These are phyloP conservation scores for Pythium biforme DNA, from an alignment of 352 stramenopile species.

Conservation along the genomic window DNA sequence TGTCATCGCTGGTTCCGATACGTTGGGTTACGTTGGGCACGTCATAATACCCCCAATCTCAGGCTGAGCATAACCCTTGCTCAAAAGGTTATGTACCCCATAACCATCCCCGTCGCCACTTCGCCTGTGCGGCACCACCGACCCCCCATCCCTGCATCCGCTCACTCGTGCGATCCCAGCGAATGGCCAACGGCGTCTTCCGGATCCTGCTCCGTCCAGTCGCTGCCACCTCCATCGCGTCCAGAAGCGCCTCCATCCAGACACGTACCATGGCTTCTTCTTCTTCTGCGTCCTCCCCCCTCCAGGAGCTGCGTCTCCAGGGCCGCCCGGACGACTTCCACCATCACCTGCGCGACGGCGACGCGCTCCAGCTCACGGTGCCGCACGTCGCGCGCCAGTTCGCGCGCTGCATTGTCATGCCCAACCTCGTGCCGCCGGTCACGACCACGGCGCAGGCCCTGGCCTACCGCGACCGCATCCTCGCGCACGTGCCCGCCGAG, in stretches of 20 bases:
- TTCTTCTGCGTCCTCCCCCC: neutral
- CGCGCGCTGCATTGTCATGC: slow-evolving; percentile 95
- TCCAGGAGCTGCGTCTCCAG: slow-evolving; percentile 19
- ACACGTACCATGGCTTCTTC: neutral
- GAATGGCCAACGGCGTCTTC: slow-evolving; percentile 12
- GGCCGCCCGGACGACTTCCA: slow-evolving; percentile 95
- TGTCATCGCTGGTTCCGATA: no score
- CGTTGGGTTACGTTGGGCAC: no score
- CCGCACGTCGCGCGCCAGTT: slow-evolving; percentile 83
- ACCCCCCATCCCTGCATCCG: neutral
- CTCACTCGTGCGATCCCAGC: no score
- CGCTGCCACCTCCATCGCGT: neutral
- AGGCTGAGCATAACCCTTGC: no score
- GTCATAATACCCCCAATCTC: no score
- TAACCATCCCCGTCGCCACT: no score
- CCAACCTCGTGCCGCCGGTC: slow-evolving; percentile 97
- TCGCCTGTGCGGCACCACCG: slow-evolving; percentile 13
- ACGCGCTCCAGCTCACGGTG: slow-evolving; percentile 80
- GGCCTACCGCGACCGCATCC: slow-evolving; percentile 96
- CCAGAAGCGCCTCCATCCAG: neutral
- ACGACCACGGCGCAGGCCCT: slow-evolving; percentile 93
- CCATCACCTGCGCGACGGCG: slow-evolving; percentile 96
- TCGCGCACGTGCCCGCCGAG: slow-evolving; percentile 78
- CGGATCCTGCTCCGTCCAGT: slow-evolving; percentile 7
- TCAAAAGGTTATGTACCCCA: no score